phyloP scores from a whole-genome alignment of 768 basidiomycete genomes.

The Lactarius evosmus region DNA sequence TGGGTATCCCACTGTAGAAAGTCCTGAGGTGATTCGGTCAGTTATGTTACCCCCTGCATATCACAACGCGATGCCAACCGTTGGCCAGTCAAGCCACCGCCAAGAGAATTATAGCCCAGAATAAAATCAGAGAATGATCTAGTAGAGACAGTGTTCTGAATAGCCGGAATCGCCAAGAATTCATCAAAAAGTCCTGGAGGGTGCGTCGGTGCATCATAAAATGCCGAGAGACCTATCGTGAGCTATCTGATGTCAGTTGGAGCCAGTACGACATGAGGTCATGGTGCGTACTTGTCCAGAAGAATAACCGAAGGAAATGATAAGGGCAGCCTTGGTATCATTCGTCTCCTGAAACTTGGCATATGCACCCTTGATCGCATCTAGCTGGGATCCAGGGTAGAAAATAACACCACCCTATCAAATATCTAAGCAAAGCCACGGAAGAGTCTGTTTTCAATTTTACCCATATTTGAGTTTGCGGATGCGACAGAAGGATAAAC shows the following conservation, averaged over 20 bases:
- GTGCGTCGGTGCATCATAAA: conserved; percentile 28
- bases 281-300: background rate
- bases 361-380: background rate
- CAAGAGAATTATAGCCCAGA: background rate
- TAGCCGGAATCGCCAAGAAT: conserved; percentile 22
- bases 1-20: background rate
- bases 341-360: background rate
- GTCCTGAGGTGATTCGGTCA: background rate
- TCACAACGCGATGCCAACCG: background rate
- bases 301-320: background rate
- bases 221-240: background rate
- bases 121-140: conserved; percentile 1
- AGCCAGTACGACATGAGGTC: background rate
- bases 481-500: conserved; percentile 2
- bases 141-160: background rate
- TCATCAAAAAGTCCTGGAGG: conserved; percentile 26
- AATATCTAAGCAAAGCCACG: background rate
- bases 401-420: background rate
- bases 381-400: background rate
- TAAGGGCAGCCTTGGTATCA: background rate
- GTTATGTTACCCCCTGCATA: background rate
- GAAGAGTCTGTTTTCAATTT: background rate
- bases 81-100: background rate
- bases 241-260: background rate
- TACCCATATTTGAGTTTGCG: conserved; percentile 14